phyloP scores from a whole-genome alignment of 192 early-diverging fungal species.

The Umbelopsis ramanniana region DNA sequence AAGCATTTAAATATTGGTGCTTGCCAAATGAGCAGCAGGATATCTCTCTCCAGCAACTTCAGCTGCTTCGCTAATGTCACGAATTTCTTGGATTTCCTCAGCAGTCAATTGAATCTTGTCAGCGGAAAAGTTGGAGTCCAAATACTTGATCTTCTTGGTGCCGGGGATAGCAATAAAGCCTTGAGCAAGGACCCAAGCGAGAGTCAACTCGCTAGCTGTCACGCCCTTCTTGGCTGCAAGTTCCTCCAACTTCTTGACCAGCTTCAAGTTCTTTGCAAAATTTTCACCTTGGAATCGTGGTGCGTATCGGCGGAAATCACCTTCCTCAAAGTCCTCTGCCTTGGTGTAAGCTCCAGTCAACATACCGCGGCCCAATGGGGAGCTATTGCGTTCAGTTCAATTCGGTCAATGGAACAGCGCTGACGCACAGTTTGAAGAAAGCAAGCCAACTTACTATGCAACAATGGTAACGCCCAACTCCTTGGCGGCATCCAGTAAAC shows the following conservation, averaged over 20 bases:
- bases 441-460: constrained; percentile 37
- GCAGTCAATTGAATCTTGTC: constrained; percentile 33
- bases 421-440: too few species aligned
- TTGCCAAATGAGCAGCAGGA: background rate
- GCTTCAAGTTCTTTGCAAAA: constrained; percentile 61
- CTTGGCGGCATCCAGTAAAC: constrained; percentile 65
- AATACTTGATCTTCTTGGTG: constrained; percentile 53
- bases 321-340: constrained; percentile 53
- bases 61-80: background rate
- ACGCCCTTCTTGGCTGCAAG: constrained; percentile 58
- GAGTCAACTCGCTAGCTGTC: constrained; percentile 55
- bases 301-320: constrained; percentile 54
- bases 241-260: constrained; percentile 55
- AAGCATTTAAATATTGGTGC: background rate
- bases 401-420: constrained; percentile 32
- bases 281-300: constrained; percentile 66
- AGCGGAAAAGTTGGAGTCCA: constrained; percentile 47
- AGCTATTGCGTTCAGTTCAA: constrained; percentile 56
- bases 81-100: constrained; percentile 5
- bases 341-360: constrained; percentile 63
- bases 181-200: constrained; percentile 71
- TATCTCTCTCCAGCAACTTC: background rate
- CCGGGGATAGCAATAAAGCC: constrained; percentile 62
- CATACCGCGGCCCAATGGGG: constrained; percentile 74
- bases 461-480: constrained; percentile 67